phyloP scores from a whole-genome alignment of 331 rosid species.

The Quercus phellos region DNA sequence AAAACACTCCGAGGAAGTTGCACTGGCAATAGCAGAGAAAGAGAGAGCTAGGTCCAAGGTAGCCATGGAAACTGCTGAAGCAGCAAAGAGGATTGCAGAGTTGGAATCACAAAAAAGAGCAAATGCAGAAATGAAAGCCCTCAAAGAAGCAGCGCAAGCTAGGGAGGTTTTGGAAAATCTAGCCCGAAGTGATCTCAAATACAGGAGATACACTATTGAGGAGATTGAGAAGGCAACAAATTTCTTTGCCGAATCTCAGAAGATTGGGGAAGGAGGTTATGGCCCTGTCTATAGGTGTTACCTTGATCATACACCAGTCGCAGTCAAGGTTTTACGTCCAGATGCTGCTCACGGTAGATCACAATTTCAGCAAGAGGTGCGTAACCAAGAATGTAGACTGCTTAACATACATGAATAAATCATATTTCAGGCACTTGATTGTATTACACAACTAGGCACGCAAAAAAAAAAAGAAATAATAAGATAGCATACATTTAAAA shows the following conservation, averaged over 20 bases:
- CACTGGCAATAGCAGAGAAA: conserved; percentile 62
- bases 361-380: conserved; percentile 92
- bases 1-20: conserved; percentile 56
- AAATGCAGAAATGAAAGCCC: conserved; percentile 44
- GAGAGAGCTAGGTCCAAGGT: conserved; percentile 68
- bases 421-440: neutral
- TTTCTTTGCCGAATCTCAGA: conserved; percentile 46
- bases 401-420: conserved; percentile 17
- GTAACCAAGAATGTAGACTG: conserved; percentile 5
- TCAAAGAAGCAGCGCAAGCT: conserved; percentile 63
- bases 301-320: conserved; percentile 77
- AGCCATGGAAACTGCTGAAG: conserved; percentile 71
- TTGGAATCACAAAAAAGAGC: conserved; percentile 55
- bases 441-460: neutral
- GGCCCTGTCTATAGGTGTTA: conserved; percentile 74
- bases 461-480: neutral
- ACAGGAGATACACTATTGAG: conserved; percentile 57
- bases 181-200: conserved; percentile 51
- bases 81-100: conserved; percentile 63
- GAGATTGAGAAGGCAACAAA: conserved; percentile 76
- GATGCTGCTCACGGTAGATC: conserved; percentile 87
- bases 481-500: neutral
- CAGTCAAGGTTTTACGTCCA: conserved; percentile 77
- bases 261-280: conserved; percentile 88
- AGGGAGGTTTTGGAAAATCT: conserved; percentile 49